These are phyloP conservation scores for Quercus dentata DNA, from an alignment of 306 rosid species.

Conservation along the genomic window DNA sequence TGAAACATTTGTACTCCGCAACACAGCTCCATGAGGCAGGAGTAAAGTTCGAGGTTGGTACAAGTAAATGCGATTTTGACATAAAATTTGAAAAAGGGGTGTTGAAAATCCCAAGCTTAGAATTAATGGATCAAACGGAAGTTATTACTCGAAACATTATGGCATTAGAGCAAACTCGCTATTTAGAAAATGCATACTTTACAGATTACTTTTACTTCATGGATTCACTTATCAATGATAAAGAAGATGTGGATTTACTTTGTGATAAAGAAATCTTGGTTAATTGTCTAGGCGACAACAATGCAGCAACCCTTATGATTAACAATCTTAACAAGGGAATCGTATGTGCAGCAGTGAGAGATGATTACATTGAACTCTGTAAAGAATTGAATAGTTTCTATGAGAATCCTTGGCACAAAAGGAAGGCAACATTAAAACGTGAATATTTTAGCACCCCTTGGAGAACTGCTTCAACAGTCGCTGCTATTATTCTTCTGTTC, in stretches of 20 bases:
- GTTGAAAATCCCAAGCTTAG: not conserved
- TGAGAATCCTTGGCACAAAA: too few species aligned
- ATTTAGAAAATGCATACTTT: not conserved
- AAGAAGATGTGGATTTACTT: too few species aligned
- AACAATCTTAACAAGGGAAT: too few species aligned
- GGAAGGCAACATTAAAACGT: too few species aligned
- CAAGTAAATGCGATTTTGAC: not conserved
- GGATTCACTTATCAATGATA: not conserved
- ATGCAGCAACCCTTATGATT: not conserved
- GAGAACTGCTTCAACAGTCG: too few species aligned
- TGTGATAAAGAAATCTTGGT: too few species aligned
- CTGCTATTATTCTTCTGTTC: too few species aligned
- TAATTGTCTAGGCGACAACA: too few species aligned
- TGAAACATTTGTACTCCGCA: not conserved
- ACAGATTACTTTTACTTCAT: not conserved
- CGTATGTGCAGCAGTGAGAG: too few species aligned
- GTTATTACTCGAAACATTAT: not conserved
- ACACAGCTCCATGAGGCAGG: not conserved
- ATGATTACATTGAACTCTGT: too few species aligned
- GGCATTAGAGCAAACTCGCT: slow-evolving; percentile 6
- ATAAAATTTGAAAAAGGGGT: not conserved
- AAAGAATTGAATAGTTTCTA: too few species aligned
- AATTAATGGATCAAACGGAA: rapidly evolving
- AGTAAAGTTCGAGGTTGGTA: not conserved
- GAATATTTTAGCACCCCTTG: too few species aligned